A percentile compares a stretch with the other conserved stretches of the same genome.
phyloP scores from a whole-genome alignment of 495 filamentous ascomycete species.

The Talaromyces liani region DNA sequence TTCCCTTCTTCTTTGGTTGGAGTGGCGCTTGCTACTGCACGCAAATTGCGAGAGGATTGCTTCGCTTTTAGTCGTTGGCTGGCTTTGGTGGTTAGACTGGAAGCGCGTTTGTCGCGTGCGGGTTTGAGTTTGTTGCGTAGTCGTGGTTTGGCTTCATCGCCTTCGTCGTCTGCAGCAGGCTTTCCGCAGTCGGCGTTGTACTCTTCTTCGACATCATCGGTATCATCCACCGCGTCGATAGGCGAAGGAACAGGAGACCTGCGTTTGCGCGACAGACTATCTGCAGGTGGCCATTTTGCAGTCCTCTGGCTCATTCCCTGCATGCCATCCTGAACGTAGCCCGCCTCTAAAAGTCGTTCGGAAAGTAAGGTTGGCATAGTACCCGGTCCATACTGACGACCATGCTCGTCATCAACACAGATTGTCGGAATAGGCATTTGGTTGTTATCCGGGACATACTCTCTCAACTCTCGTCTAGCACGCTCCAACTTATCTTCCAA shows the following conservation, averaged over 20 bases:
- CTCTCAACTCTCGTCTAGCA: constrained; percentile 51
- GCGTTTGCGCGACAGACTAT: constrained; percentile 36
- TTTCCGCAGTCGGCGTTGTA: constrained; percentile 8
- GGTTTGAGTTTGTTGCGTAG: constrained; percentile 3
- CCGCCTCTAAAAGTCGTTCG: constrained; percentile 40
- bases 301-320: not conserved
- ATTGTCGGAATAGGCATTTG: constrained; percentile 19
- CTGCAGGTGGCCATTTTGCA: constrained; percentile 18
- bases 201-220: not conserved
- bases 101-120: constrained; percentile 6
- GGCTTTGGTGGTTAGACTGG: constrained; percentile 1
- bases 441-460: constrained; percentile 32
- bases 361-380: constrained; percentile 53
- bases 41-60: constrained; percentile 22
- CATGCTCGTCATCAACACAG: constrained; percentile 30
- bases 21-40: constrained; percentile 12
- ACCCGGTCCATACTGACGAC: constrained; percentile 45
- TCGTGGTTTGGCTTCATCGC: constrained; percentile 9
- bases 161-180: not conserved
- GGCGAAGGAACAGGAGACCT: constrained; percentile 27
- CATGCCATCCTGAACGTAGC: not conserved
- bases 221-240: constrained; percentile 11
- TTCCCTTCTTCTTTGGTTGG: constrained; percentile 8
- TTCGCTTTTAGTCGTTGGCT: constrained; percentile 11
- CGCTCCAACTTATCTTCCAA: constrained; percentile 54